phyloP scores from a whole-genome alignment of 805 yeast genomes.

The Alloascoidea africana region DNA sequence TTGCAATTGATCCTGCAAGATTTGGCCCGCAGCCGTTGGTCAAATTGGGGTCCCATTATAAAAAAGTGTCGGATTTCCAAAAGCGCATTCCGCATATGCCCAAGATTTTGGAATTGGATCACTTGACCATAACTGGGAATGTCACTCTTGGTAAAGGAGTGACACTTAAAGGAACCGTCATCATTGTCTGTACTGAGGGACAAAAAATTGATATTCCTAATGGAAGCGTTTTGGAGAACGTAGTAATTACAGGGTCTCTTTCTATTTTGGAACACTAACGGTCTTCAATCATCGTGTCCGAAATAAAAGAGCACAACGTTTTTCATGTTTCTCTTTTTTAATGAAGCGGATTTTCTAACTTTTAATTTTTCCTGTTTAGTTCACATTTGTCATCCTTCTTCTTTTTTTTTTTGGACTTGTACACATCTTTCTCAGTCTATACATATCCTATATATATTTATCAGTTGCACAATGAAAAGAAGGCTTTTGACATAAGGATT shows the following conservation, averaged over 20 bases:
- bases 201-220: conserved; percentile 95
- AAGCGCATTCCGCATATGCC: conserved; percentile 91
- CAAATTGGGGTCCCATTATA: conserved; percentile 92
- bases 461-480: no score
- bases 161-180: conserved; percentile 90
- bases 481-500: no score
- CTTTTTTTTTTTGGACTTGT: no score
- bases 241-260: conserved; percentile 92
- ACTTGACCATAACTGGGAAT: conserved; percentile 93
- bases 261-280: conserved; percentile 78
- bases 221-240: conserved; percentile 89
- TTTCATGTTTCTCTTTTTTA: no score
- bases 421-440: no score
- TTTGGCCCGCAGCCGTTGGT: conserved; percentile 87
- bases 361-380: no score
- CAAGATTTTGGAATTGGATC: conserved; percentile 89
- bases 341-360: no score
- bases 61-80: conserved; percentile 87
- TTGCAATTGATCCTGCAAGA: conserved; percentile 69
- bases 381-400: no score
- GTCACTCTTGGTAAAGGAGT: conserved; percentile 84
- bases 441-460: no score
- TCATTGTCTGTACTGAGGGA: conserved; percentile 94
- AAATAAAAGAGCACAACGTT: no score
- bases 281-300: no score